Evolutionary conservation across 495 filamentous ascomycete species (phyloP).

Genomic region (Penicillium parvum): DNA sequence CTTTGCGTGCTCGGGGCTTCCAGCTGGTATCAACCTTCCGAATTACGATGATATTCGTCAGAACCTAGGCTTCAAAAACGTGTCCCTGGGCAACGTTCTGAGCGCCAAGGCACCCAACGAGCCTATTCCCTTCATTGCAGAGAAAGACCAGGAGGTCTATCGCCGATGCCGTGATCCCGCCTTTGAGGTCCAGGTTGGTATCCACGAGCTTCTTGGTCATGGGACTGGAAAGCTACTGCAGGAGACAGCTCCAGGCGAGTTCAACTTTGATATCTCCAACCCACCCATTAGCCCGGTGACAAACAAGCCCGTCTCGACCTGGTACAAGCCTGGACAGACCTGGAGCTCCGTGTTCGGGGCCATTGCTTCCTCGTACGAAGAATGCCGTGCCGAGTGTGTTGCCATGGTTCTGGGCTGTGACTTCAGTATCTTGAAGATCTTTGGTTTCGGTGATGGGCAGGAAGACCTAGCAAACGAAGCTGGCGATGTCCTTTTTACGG

Average conservation of each 20-base stretch:
- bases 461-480: constrained; percentile 67
- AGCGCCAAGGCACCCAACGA: constrained; percentile 87
- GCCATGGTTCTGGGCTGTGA: constrained; percentile 92
- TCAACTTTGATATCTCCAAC: constrained; percentile 78
- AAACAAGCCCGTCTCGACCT: constrained; percentile 70
- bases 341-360: constrained; percentile 91
- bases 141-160: constrained; percentile 70
- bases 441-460: constrained; percentile 78
- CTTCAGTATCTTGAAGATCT: constrained; percentile 82
- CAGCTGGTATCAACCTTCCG: constrained; percentile 73
- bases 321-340: constrained; percentile 91
- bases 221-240: constrained; percentile 94
- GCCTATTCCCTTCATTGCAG: constrained; percentile 79
- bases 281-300: constrained; percentile 79
- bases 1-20: constrained; percentile 76
- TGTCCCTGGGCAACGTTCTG: constrained; percentile 85
- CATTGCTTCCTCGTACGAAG: constrained; percentile 82
- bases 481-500: constrained; percentile 77
- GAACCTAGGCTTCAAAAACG: constrained; percentile 96
- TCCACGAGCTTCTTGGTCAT: constrained; percentile 94
- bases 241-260: constrained; percentile 73
- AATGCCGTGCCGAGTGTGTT: constrained; percentile 79
- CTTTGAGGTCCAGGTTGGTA: constrained; percentile 92
- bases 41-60: constrained; percentile 96
- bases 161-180: constrained; percentile 74